phyloP scores from a whole-genome alignment of 768 basidiomycete species.

The Pisolithus albus region DNA sequence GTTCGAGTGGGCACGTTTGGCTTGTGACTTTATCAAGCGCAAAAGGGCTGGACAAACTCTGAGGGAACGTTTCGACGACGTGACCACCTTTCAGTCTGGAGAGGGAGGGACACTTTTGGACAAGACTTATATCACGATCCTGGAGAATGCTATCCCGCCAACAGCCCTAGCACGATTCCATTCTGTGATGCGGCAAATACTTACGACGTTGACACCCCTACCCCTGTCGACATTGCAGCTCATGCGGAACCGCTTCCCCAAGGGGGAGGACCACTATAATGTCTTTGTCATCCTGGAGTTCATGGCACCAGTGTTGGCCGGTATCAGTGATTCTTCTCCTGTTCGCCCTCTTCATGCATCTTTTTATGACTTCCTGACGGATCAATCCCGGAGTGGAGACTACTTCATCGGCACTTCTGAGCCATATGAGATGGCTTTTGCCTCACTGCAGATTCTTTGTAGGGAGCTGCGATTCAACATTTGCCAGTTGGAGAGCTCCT shows the following conservation, averaged over 20 bases:
- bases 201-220: slow-evolving; percentile 1
- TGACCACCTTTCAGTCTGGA: too few relatives aligned
- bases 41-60: too few relatives aligned
- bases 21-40: too few relatives aligned
- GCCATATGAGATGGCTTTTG: slow-evolving; percentile 14
- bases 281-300: neutral
- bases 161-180: too few relatives aligned
- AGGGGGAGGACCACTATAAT: neutral
- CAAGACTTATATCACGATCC: too few relatives aligned
- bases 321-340: neutral
- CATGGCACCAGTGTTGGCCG: slow-evolving; percentile 7
- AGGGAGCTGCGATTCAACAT: slow-evolving; percentile 30
- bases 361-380: slow-evolving; percentile 21
- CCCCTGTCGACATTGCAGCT: neutral
- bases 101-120: too few relatives aligned
- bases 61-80: too few relatives aligned
- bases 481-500: slow-evolving; percentile 25
- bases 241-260: neutral
- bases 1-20: too few relatives aligned
- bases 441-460: slow-evolving; percentile 24
- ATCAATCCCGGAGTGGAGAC: slow-evolving; percentile 5
- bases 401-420: slow-evolving; percentile 8
- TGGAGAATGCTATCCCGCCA: too few relatives aligned
- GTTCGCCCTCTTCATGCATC: slow-evolving; percentile 22
- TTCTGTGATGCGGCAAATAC: neutral